Evolutionary conservation across 345 rosid genomes (phyloP).

Genomic region (Brassica incana): DNA sequence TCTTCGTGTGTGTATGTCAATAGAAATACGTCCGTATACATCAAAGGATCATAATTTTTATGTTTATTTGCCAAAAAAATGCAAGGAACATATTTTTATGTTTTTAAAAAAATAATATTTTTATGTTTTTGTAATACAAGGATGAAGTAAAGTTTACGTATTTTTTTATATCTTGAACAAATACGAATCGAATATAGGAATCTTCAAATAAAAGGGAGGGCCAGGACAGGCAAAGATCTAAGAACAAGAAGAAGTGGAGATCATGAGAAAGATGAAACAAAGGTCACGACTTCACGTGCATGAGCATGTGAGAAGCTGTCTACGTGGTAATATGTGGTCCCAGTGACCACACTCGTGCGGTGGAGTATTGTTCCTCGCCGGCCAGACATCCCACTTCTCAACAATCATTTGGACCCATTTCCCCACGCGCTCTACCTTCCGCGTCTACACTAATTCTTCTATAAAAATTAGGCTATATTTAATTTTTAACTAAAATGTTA

Average conservation of each 20-base stretch:
- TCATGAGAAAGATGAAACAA: slow-evolving; percentile 4
- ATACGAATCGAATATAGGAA: background rate
- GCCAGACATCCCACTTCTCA: slow-evolving; percentile 37
- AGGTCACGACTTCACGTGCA: slow-evolving; percentile 39
- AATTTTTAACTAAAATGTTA: too few species aligned
- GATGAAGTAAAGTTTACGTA: background rate
- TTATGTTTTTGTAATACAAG: background rate
- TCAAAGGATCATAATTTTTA: background rate
- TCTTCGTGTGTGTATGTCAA: background rate
- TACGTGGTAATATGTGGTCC: slow-evolving; percentile 27
- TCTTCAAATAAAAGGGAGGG: background rate
- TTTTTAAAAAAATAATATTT: too few species aligned
- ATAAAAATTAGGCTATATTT: too few species aligned
- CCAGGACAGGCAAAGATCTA: slow-evolving; percentile 7
- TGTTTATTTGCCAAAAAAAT: background rate
- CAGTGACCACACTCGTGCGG: slow-evolving; percentile 42
- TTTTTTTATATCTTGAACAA: background rate
- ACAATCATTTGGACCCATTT: slow-evolving; percentile 36
- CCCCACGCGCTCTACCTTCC: slow-evolving; percentile 24
- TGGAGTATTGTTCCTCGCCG: slow-evolving; percentile 37
- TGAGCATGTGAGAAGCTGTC: slow-evolving; percentile 33
- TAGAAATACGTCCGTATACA: background rate
- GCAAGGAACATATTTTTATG: too few species aligned
- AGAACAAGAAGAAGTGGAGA: slow-evolving; percentile 27
- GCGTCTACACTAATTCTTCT: background rate